Evolutionary conservation across 192 early-diverging fungal species (phyloP).

Genomic region (Linnemannia elongata): DNA sequence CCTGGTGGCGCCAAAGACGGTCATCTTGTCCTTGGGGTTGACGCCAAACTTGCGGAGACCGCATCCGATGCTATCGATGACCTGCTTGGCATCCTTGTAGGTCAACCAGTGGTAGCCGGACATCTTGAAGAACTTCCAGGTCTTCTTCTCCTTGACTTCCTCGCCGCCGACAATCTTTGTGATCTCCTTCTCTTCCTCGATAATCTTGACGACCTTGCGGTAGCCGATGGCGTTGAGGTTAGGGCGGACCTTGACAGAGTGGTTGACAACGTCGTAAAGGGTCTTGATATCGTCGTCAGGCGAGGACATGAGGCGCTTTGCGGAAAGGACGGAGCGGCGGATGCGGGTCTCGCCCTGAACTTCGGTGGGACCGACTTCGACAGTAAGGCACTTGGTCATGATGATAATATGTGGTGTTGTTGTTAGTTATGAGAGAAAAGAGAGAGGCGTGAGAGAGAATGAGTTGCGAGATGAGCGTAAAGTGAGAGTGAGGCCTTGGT

Average conservation of each 20-base stretch:
- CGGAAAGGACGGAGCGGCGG: conserved; percentile 61
- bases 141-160: conserved; percentile 78
- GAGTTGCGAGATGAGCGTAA: not conserved
- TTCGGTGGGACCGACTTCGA: conserved; percentile 54
- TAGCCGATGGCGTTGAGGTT: conserved; percentile 78
- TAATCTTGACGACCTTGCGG: conserved; percentile 71
- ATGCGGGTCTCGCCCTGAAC: conserved; percentile 60
- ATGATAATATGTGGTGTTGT: conserved; percentile 10
- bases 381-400: conserved; percentile 59
- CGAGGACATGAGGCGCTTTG: conserved; percentile 58
- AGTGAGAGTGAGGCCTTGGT: conserved; percentile 10
- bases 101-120: conserved; percentile 86
- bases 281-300: conserved; percentile 70
- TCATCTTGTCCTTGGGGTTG: conserved; percentile 61
- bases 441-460: not conserved
- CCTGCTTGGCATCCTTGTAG: conserved; percentile 75
- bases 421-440: not conserved
- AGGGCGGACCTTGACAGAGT: conserved; percentile 68
- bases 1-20: conserved; percentile 81
- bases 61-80: conserved; percentile 71
- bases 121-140: conserved; percentile 86
- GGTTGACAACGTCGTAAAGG: conserved; percentile 77
- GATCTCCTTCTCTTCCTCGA: conserved; percentile 84
- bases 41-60: conserved; percentile 80
- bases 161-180: conserved; percentile 71